A percentile compares a stretch with the other conserved stretches of the same genome.
These are phyloP conservation scores for Aspergillus calidoustus DNA, from an alignment of 2,329 filamentous ascomycete species.

Conservation along the genomic window DNA sequence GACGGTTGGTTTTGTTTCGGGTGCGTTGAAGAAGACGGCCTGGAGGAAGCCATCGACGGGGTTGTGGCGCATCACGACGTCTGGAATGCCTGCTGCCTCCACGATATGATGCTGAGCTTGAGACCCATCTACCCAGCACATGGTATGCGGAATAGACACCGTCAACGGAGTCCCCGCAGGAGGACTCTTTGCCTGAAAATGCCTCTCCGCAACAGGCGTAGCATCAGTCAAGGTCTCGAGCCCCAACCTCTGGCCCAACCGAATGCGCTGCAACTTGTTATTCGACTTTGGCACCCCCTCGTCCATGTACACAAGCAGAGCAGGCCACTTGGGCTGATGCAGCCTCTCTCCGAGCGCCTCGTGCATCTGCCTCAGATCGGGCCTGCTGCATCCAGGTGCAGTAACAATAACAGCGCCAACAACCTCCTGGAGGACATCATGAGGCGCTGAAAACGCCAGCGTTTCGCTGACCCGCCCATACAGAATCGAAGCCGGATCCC, in stretches of 20 bases:
- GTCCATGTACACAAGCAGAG: conserved; percentile 60
- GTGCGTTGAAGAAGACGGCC: background rate
- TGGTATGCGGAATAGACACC: background rate
- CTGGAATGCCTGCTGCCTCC: background rate
- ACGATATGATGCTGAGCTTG: background rate
- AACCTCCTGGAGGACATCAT: conserved; percentile 61
- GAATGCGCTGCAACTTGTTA: conserved; percentile 63
- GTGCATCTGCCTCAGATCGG: conserved; percentile 56
- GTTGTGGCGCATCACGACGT: conserved; percentile 22
- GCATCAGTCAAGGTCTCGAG: conserved; percentile 53
- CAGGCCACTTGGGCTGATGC: conserved; percentile 59
- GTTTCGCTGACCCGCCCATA: conserved; percentile 54
- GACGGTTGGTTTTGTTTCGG: background rate
- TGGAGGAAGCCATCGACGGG: conserved; percentile 4
- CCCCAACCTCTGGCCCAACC: conserved; percentile 54
- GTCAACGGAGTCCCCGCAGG: conserved; percentile 52
- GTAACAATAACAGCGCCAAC: conserved; percentile 60
- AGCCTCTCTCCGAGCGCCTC: conserved; percentile 53
- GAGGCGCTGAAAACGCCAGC: conserved; percentile 58
- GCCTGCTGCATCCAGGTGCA: conserved; percentile 47
- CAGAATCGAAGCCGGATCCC: conserved; percentile 44
- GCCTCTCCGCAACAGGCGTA: conserved; percentile 50
- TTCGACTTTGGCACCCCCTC: conserved; percentile 57
- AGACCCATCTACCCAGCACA: background rate
- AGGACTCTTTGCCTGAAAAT: conserved; percentile 57